These are phyloP conservation scores for Pseudotulostoma volvatum DNA, from an alignment of 495 filamentous ascomycete genomes.

Conservation along the genomic window DNA sequence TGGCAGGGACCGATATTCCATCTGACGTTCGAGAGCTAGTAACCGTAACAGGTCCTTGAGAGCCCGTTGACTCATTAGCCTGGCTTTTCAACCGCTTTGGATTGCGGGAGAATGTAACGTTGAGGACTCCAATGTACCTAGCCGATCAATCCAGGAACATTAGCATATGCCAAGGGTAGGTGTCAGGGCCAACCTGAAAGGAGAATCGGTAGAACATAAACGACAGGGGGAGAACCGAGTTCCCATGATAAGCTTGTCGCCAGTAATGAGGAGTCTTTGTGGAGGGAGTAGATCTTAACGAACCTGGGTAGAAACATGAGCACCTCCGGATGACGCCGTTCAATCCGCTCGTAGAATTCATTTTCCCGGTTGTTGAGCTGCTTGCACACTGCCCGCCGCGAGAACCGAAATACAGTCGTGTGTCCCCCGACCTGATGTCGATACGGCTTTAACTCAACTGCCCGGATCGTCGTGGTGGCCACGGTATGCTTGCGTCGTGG, in stretches of 20 bases:
- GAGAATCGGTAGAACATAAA: too few relatives aligned
- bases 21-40: constrained; percentile 11
- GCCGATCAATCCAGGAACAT: too few relatives aligned
- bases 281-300: too few relatives aligned
- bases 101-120: constrained; percentile 87
- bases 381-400: constrained; percentile 87
- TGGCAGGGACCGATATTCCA: constrained; percentile 4
- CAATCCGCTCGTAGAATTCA: constrained; percentile 94
- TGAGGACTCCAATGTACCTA: constrained; percentile 96
- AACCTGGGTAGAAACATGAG: constrained; percentile 86
- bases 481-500: constrained; percentile 15
- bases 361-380: constrained; percentile 95
- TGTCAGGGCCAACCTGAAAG: too few relatives aligned
- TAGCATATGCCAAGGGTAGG: too few relatives aligned
- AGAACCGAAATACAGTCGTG: constrained; percentile 91
- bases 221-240: too few relatives aligned
- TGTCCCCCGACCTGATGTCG: constrained; percentile 95
- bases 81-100: constrained; percentile 46
- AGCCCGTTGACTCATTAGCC: constrained; percentile 18
- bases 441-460: constrained; percentile 92
- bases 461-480: constrained; percentile 37
- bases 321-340: constrained; percentile 74
- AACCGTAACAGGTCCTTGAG: constrained; percentile 7
- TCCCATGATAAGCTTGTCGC: too few relatives aligned
- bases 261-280: too few relatives aligned